Base-by-base conservation (phyloP, 805 yeast genomes). In the Starmerella powellii region DNA sequence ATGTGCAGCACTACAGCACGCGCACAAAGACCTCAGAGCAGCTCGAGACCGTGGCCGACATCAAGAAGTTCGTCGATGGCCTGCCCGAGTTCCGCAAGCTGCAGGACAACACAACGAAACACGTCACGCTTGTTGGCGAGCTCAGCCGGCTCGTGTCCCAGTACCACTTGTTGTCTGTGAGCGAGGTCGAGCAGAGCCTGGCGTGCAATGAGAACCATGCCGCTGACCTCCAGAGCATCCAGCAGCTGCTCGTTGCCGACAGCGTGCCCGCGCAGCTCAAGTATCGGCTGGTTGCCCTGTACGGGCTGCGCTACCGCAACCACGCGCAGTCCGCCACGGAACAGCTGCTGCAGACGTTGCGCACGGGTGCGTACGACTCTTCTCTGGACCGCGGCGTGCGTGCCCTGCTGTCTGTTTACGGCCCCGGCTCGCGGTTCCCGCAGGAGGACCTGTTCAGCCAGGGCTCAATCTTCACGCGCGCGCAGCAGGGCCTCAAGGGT, bases 61-160 rank as follows among this genome's bases (percentile, higher is more conserved):
- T 91, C 75, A 91, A 88, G 60, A 76, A 77, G 53, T 83, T 88
- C 55, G 76, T 91, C 43, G 95, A 87, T 45, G 84, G 84, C 48
- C 86, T 81, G 55, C 99, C 99, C 1, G 98, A 91, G 58, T 87
- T 83, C 59, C 79, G 85, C 51, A 85, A 82, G 56, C 66, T 88
- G 27, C 81, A 94, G 10, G 77, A 84, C 27, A 88, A 87, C 58
- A 85, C 91, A 10, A 73, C 93, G 24, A 91, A 88, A 56, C 98
- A 91, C 61, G 86, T 91, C 72, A 75, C 93, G 17, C 68, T 91
- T 18, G 87, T 88, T 6, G 74, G 88, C 19, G 96, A 88, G 56
- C 71, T 91, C 41, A 93, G 86, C 55, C 73, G 78, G 45, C 72
- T 73, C 46, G 81, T 91, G 31, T 74, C 78, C 26, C 41, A 44